A percentile compares a stretch with the other conserved stretches of the same genome.
These are phyloP conservation scores for Houttuynia cordata DNA, from an alignment of 164 flowering plant species.

Conservation along the genomic window DNA sequence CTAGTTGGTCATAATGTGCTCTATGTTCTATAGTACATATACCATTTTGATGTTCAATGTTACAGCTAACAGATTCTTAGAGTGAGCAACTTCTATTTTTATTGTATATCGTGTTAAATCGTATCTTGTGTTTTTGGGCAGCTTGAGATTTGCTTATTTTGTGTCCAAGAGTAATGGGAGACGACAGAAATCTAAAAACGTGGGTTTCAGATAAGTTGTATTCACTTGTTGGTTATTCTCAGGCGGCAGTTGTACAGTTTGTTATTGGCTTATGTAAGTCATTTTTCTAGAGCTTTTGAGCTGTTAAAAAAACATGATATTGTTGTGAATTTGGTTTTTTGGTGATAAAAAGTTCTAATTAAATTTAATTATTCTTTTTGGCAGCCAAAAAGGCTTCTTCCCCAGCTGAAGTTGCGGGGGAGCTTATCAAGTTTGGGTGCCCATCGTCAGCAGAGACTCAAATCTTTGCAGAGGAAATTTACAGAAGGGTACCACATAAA, in stretches of 20 bases:
- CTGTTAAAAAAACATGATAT: not conserved
- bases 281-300: not conserved
- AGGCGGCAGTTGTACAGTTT: constrained; percentile 54
- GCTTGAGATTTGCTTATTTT: too few relatives aligned
- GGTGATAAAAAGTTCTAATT: not conserved
- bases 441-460: constrained; percentile 46
- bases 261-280: constrained; percentile 55
- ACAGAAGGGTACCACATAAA: constrained; percentile 51
- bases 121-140: too few relatives aligned
- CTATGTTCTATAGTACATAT: too few relatives aligned
- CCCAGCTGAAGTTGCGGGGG: constrained; percentile 38
- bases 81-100: too few relatives aligned
- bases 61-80: too few relatives aligned
- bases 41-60: too few relatives aligned
- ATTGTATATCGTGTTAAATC: too few relatives aligned
- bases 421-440: constrained; percentile 45
- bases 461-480: constrained; percentile 60
- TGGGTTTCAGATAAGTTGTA: constrained; percentile 86
- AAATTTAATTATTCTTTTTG: not conserved
- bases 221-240: constrained; percentile 60
- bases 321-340: not conserved
- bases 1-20: too few relatives aligned
- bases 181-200: constrained; percentile 36
- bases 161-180: constrained; percentile 26
- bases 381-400: constrained; percentile 75